Evolutionary conservation across 257 asterid genomes (phyloP), one percentile per base, ranked within the genome.

Genomic region (Capsicum baccatum): DNA sequence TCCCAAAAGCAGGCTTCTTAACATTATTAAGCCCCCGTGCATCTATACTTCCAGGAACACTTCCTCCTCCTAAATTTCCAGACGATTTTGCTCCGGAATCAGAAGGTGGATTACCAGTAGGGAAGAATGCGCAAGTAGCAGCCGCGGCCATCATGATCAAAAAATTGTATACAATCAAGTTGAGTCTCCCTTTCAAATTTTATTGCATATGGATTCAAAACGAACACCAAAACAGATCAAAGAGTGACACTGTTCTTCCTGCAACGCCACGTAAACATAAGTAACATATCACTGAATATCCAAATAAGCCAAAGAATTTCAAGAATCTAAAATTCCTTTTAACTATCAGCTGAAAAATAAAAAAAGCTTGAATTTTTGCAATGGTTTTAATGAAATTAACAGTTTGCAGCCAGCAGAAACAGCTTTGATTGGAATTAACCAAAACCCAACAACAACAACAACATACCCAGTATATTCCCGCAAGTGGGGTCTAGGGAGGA

Each of bases 141-240:
- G 97, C 97, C 66, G 93, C 86, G 84, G 97, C 90, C 71, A 91
- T 97, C 99, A 95, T 95, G 89, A 82, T 90, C 83, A 68, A 76
- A 73, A 73, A 79, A 67, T 82, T 66, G n/a, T 42, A 73, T 78
- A 47, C 83, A 44, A 73, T 73, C 86, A 62, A 63, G 48, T 76
- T 14, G 44, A 76, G 48, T 52, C 64, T 54, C 50, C 26, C 81
- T 52, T 76, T 76, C 60, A 57, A 64, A 64, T 54, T 76, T 10
- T 52, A 15, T 76, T 54, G 82, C 15, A 56, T 59, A 55, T 35
- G 50, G 67, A 81, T 83, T 79, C 56, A 8, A 59, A 63, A 76
- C 50, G 52, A 69, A 5, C 81, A 69, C 78, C 55, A 73, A 83
- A 63, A 54, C 87, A 89, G 88, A 92, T 92, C 93, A 89, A 90